Evolutionary conservation across 2,329 filamentous ascomycete species (phyloP).

Genomic region (Fusarium verticillioides): DNA sequence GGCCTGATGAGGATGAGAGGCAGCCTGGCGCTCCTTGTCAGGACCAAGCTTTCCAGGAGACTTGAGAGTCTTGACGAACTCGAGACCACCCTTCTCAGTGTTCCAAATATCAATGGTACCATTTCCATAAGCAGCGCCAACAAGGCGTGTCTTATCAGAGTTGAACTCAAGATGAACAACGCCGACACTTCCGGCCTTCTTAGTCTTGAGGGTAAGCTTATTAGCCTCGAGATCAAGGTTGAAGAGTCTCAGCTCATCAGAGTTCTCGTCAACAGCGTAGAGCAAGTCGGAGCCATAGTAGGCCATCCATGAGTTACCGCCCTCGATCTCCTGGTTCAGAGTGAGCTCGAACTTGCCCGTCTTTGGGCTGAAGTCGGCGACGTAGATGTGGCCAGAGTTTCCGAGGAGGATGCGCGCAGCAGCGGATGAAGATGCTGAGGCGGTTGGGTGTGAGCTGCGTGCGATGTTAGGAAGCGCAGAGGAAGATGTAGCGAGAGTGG

Average conservation of each 20-base stretch:
- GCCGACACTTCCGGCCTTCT: constrained; percentile 53
- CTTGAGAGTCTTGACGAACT: constrained; percentile 53
- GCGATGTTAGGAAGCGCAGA: constrained; percentile 32
- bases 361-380: constrained; percentile 53
- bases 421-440: constrained; percentile 12
- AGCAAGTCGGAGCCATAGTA: constrained; percentile 53
- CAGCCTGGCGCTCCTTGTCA: constrained; percentile 47
- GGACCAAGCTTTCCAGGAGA: constrained; percentile 50
- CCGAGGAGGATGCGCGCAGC: constrained; percentile 54
- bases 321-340: constrained; percentile 48
- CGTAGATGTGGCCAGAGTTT: constrained; percentile 53
- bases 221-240: constrained; percentile 49
- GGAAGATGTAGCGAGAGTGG: constrained; percentile 29
- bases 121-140: constrained; percentile 56
- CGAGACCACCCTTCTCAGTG: constrained; percentile 50
- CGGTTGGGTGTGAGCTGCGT: constrained; percentile 17
- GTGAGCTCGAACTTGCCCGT: constrained; percentile 53
- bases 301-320: constrained; percentile 60
- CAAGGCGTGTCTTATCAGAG: constrained; percentile 55
- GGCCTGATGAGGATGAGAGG: constrained; percentile 59
- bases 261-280: constrained; percentile 62
- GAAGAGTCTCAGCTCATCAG: constrained; percentile 53
- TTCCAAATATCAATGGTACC: constrained; percentile 60
- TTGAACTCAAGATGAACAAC: constrained; percentile 62
- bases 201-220: constrained; percentile 45